A percentile compares a stretch with the other conserved stretches of the same genome.
Conservation (phyloP, 208 protist genomes). For the Lotmaria passim region DNA sequence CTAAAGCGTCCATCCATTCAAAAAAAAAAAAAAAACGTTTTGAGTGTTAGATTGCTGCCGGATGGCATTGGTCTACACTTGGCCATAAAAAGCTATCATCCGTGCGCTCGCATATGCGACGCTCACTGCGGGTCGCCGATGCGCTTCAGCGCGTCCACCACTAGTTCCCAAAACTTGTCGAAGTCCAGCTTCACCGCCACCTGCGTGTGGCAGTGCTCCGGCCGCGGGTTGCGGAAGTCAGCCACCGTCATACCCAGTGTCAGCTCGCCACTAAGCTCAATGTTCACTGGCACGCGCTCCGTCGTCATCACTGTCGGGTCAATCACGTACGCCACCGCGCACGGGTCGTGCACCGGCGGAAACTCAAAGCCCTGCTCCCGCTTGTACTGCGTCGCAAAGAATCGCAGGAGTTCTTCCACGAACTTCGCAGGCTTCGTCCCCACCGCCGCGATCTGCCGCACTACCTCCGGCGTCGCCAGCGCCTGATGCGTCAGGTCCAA, state of each 20-base stretch:
- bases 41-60: no score
- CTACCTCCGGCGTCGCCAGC: conserved; percentile 48
- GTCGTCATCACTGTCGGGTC: conserved; percentile 65
- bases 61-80: no score
- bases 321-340: conserved; percentile 79
- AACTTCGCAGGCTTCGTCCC: conserved; percentile 4
- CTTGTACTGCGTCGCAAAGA: conserved; percentile 19
- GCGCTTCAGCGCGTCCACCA: conserved; percentile 65
- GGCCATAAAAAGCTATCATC: no score
- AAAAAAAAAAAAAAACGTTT: no score
- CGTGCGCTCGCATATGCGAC: not conserved
- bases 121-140: conserved; percentile 45
- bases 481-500: conserved; percentile 86
- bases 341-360: conserved; percentile 73
- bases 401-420: conserved; percentile 12
- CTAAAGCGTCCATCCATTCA: no score
- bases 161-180: conserved; percentile 70
- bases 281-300: conserved; percentile 51
- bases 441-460: conserved; percentile 36
- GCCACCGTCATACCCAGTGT: conserved; percentile 69
- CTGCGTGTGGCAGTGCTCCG: conserved; percentile 60
- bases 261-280: conserved; percentile 56
- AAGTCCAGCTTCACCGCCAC: conserved; percentile 70
- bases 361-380: conserved; percentile 16
- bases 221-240: conserved; percentile 43